Evolutionary conservation across 179 eudicot genomes (phyloP), one percentile per base, ranked within the genome.

Genomic region (Silene vulgaris): DNA sequence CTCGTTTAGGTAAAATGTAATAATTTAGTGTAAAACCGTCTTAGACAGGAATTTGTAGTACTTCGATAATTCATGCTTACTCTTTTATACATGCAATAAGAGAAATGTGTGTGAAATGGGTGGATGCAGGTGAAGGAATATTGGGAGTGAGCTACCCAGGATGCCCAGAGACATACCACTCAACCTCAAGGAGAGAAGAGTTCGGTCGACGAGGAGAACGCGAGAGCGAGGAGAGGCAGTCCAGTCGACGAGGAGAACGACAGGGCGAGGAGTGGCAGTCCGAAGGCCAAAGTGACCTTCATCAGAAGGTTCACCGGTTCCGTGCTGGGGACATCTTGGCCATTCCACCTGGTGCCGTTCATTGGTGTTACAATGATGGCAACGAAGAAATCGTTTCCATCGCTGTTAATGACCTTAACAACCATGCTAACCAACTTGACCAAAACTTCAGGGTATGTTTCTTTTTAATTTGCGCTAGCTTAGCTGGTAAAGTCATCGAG

Each of bases 341-440:
- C 21, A 74, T 90, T 50, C 97, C 96, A 1, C 73, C 88, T 0
- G 97, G 97, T 67, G 87, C 80, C 0, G 91, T 83, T 28, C 88
- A 91, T 65, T 91, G 95, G 96, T 60, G 65, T 76, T 87, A 80
- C 86, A 91, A 91, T 37, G 95, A 91, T 59, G 88, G 89, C 3
- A 78, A 83, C 23, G 85, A 90, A 71, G 91, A 91, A 0, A 43
- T 91, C 2, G 80, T 90, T 0, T 81, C 86, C 14, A 77, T 91
- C 71, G 35, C 75, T 50, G 80, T 91, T 48, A 80, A 81, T 56
- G 91, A 91, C 81, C 89, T 90, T 71, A 91, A 86, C 85, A 84
- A 88, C 87, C 86, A 75, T 11, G 78, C 89, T 68, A 91, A 91
- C 85, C 95, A 90, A 63, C 95, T 91, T 37, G 97, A 91, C 80